Evolutionary conservation across 2,329 filamentous ascomycete genomes (phyloP), one percentile per base, ranked within the genome.

Genomic region (Colletotrichum spinosum): DNA sequence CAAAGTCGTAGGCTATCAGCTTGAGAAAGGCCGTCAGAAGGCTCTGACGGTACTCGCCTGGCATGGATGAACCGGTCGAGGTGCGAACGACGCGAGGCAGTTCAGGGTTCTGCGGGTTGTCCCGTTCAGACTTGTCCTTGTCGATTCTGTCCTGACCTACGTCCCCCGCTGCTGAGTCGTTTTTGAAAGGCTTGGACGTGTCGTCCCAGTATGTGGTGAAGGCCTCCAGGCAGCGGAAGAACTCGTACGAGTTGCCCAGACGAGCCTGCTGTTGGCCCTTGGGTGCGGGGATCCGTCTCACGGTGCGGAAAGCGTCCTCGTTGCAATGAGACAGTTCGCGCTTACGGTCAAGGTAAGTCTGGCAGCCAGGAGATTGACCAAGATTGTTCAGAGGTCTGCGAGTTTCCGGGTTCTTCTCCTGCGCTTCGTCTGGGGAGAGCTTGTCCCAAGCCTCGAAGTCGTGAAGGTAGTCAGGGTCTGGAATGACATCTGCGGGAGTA

Each of bases 1-100:
- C 86, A 74, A 90, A 90, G 68, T 90, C 87, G 70, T 90, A 90
- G 15, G 87, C 83, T 13, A 90, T 83, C 5, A 90, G 81, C 73
- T 90, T 90, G 60, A 90, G 74, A 60, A 90, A 90, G 41, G 87
- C 83, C 3, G 83, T 81, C 11, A 88, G 69, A n/a, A 90, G 78
- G 58, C 81, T 81, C 59, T 87, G 83, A 37, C 88, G 84, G 70
- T 81, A 84, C 54, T 89, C 86, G 7, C 83, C 72, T 1, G 88
- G 88, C 81, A 89, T 88, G 51, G 83, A 77, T n/a, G 77, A 74
- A 9, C 88, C 88, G 2, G 80, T 72, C 10, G 79, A 79, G 3
- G 82, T 85, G 48, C 87, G 84, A 34, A 68, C 61, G 17, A 70
- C 65, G 42, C 54, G 60, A 6, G 51, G 17, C 15, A 17, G 8